phyloP scores from a whole-genome alignment of 495 filamentous ascomycete species.

The Penicillium arizonense region DNA sequence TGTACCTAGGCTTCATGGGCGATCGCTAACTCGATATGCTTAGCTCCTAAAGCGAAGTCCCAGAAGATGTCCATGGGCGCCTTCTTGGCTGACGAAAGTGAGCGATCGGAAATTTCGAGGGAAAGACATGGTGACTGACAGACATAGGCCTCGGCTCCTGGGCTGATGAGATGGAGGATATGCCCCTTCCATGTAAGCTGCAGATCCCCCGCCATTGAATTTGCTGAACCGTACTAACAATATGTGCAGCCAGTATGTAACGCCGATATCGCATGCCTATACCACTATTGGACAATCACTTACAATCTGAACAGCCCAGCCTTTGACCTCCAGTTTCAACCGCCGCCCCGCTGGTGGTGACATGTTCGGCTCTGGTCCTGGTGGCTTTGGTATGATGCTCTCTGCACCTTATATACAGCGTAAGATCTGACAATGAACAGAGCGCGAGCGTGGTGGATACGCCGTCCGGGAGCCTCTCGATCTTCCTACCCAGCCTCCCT shows the following conservation, averaged over 20 bases:
- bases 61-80: conserved; percentile 92
- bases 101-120: conserved; percentile 28
- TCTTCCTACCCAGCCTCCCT: conserved; percentile 87
- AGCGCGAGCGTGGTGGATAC: conserved; percentile 54
- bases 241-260: conserved; percentile 38
- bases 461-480: conserved; percentile 76
- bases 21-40: conserved; percentile 16
- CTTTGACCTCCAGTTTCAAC: conserved; percentile 37
- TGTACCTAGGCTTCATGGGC: conserved; percentile 13
- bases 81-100: conserved; percentile 87
- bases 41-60: conserved; percentile 72
- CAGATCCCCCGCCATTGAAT: conserved; percentile 7
- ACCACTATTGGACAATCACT: background rate
- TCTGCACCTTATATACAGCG: background rate
- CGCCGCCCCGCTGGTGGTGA: conserved; percentile 45
- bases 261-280: conserved; percentile 4
- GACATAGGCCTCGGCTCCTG: conserved; percentile 83
- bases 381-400: conserved; percentile 13
- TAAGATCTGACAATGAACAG: conserved; percentile 28
- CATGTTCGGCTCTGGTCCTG: conserved; percentile 42
- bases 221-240: conserved; percentile 20
- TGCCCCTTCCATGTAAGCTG: conserved; percentile 66
- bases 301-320: conserved; percentile 28
- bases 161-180: conserved; percentile 97
- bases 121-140: conserved; percentile 30